A percentile compares a stretch with the other conserved stretches of the same genome.
Conservation (phyloP, 495 filamentous ascomycete genomes). For the Aspergillus nanangensis region DNA sequence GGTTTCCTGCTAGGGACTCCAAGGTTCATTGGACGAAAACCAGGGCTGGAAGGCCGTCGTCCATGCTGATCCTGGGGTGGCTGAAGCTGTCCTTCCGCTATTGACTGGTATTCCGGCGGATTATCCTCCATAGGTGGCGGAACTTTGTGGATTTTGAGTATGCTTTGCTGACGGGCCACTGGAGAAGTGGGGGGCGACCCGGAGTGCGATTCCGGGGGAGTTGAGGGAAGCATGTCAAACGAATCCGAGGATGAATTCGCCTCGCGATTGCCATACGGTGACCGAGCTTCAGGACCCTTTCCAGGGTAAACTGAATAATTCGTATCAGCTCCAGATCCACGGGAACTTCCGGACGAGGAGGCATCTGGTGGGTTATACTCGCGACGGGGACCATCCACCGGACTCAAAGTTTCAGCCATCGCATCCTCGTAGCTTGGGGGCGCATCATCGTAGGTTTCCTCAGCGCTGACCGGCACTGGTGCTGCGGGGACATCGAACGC, state of each 20-base stretch:
- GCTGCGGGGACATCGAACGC: not conserved
- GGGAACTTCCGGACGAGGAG: constrained; percentile 27
- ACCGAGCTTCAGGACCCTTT: constrained; percentile 22
- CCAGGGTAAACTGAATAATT: constrained; percentile 30
- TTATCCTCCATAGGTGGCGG: constrained; percentile 27
- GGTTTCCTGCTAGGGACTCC: constrained; percentile 39
- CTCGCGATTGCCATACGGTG: constrained; percentile 18
- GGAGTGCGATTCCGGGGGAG: constrained; percentile 36
- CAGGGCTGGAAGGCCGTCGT: constrained; percentile 18
- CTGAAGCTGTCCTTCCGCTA: constrained; percentile 19
- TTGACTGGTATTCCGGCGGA: constrained; percentile 35
- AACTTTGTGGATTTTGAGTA: constrained; percentile 30
- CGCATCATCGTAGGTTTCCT: constrained; percentile 53
- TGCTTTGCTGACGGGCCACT: constrained; percentile 32
- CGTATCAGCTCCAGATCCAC: constrained; percentile 39
- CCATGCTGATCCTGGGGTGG: constrained; percentile 8
- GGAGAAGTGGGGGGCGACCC: constrained; percentile 34
- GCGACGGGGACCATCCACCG: constrained; percentile 58
- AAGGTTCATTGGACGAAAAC: constrained; percentile 31
- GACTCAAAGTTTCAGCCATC: constrained; percentile 71
- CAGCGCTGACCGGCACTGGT: constrained; percentile 20
- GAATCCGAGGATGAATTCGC: constrained; percentile 39
- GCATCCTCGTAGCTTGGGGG: constrained; percentile 87
- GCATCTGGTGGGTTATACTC: constrained; percentile 56
- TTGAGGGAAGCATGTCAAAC: constrained; percentile 43